Evolutionary conservation across 495 filamentous ascomycete genomes (phyloP), one percentile per base, ranked within the genome.

Genomic region (Penicillium ucsense): DNA sequence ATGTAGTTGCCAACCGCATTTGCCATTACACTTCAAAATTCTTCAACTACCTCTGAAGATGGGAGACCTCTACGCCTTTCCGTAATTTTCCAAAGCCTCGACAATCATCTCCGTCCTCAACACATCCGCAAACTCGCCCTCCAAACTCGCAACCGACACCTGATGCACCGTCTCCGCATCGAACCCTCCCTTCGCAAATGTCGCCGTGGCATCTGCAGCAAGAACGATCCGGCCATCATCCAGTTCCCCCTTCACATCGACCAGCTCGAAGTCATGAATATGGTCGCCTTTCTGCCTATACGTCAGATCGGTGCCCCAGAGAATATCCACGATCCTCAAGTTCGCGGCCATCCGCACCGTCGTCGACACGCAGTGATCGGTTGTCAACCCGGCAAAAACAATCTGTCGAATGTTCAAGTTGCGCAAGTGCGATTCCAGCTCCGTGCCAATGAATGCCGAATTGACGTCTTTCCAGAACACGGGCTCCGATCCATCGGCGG

Each of bases 361-460:
- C 5, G 72, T 77, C 42, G 68, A 72, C 28, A 77, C 70, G 38
- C 73, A 77, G 43, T 76, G 73, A 56, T 76, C 73, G 32, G 71
- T 75, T 0, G 70, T 74, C 43, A 76, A 49, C 1, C 73, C 72
- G 7, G 63, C 60, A 41, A 75, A 45, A 35, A 74, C 45, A 2
- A 77, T 50, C 46, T 72, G 65, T 5, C 66, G 52, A 27, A 73
- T 54, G 0, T 53, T 62, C 27, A 61, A 61, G 29, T 52, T 44
- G 6, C 59, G 62, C 37, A 78, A 49, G 36, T 66, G 56, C 2
- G 49, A 35, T 38, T 73, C 72, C 5, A 78, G 62, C 0, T 61
- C 49, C 6, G 70, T 74, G 7, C 71, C 73, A 31, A 76, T 70
- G 43, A 76, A 76, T 0, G 66, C 61, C 0, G 68, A 73, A 49